Percentiles rank a stretch among this genome's conserved stretches.
These are phyloP conservation scores for Rhizomucor miehei DNA, from an alignment of 371 early-diverging fungal species.

Conservation along the genomic window DNA sequence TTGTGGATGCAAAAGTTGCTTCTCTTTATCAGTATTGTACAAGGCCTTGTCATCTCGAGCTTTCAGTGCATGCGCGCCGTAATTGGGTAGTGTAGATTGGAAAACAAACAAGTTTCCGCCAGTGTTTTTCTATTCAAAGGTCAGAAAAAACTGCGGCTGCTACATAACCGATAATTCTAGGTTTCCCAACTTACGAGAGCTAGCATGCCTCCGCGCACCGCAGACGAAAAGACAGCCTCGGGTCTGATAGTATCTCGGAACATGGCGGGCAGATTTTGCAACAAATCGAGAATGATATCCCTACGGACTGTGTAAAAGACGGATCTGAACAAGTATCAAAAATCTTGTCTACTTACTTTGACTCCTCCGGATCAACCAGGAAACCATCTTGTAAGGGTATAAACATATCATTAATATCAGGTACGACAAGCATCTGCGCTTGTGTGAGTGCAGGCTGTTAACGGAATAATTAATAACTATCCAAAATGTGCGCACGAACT, in stretches of 20 bases:
- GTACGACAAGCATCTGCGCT: conserved; percentile 96
- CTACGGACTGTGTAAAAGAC: too few relatives aligned
- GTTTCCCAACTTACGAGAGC: conserved; percentile 62
- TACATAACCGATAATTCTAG: neutral
- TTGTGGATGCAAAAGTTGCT: conserved; percentile 76
- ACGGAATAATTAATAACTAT: neutral
- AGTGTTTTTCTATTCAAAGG: conserved; percentile 20
- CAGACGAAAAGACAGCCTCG: conserved; percentile 87
- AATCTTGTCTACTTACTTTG: conserved; percentile 38
- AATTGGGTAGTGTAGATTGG: conserved; percentile 87
- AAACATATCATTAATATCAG: conserved; percentile 92
- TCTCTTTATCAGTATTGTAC: conserved; percentile 92
- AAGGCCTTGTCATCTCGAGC: conserved; percentile 85
- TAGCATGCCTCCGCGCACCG: conserved; percentile 73
- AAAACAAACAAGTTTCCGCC: conserved; percentile 90
- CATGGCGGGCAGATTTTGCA: conserved; percentile 81
- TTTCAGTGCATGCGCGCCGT: conserved; percentile 84
- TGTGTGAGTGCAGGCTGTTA: conserved; percentile 73
- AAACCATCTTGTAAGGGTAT: conserved; percentile 91
- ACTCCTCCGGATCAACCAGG: conserved; percentile 80
- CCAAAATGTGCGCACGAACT: neutral
- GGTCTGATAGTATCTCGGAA: conserved; percentile 75
- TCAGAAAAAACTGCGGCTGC: neutral
- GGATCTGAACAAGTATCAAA: too few relatives aligned
- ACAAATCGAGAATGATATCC: conserved; percentile 75